Evolutionary conservation across 768 basidiomycete species (phyloP), one percentile per base, ranked within the genome.

Genomic region (Mycena olivaceomarginata): DNA sequence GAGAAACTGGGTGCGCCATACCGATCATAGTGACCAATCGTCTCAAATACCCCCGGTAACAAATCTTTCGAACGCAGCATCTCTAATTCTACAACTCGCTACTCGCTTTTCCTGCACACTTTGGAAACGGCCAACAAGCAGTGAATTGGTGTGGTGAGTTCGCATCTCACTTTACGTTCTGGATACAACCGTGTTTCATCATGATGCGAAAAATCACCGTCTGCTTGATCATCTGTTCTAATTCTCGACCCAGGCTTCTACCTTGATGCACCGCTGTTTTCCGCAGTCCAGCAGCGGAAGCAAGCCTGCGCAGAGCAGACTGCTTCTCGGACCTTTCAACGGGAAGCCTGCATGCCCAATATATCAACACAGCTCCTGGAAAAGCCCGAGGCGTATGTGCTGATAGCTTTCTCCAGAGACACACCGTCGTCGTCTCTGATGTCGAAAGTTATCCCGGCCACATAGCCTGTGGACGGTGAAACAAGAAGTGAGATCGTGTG

Each of bases 91-190:
- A 93, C 87, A 92, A 94, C 80, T 90, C 95, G 13, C 90, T 97
- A 62, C 90, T 92, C 63, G 93, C 92, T 18, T 98, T 94, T 77
- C 85, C 88, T 15, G 82, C 89, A 37, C 86, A 91, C 81, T 97
- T 96, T 80, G 96, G 95, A 41, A 81, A 81, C 46, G 88, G 88
- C 18, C 87, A 91, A 48, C 91, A 92, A 69, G 92, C 94, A 4
- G 96, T 98, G 25, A 98, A 98, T 82, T 99, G 97, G 98, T 94
- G 94, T 87, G 98, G 98, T 97, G 80, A 87, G 95, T 85, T 40
- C 37, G n/a, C 72, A 25, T 68, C 67, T 46, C 51, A 20, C 45
- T 68, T 43, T 20, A 64, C 45, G 25, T 69, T 18, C 16, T 40
- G 59, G 31, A 31, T 31, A 68, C 40, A 15, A 53, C 48, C 43